Evolutionary conservation across 805 yeast species (phyloP).

Genomic region (Grigorovia transvaalensis): DNA sequence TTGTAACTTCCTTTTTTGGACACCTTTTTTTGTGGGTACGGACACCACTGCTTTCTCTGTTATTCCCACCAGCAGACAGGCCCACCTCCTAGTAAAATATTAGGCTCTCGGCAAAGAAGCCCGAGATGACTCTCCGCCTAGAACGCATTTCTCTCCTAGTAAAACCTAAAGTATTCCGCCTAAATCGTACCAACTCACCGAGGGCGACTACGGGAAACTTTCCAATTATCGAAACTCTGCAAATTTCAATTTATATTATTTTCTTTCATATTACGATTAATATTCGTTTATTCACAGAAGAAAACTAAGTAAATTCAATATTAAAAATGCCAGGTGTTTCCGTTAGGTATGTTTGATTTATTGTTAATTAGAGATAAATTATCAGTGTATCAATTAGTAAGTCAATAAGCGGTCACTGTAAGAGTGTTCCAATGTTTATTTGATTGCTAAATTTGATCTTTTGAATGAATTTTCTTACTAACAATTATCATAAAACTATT

Average conservation of each 20-base stretch:
- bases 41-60: too few species aligned
- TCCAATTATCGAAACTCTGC: neutral
- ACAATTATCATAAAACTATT: constrained; percentile 6
- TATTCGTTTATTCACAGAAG: neutral
- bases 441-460: neutral
- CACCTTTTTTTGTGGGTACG: too few species aligned
- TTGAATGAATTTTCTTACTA: neutral
- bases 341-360: constrained; percentile 69
- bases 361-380: neutral
- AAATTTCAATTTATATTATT: neutral
- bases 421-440: neutral
- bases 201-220: neutral
- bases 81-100: too few species aligned
- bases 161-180: too few species aligned
- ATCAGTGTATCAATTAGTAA: neutral
- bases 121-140: too few species aligned
- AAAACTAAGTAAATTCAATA: constrained; percentile 1
- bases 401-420: neutral
- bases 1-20: too few species aligned
- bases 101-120: too few species aligned
- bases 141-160: too few species aligned
- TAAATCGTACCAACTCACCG: neutral
- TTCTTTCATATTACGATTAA: neutral
- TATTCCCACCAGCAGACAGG: too few species aligned
- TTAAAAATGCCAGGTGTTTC: constrained; percentile 91